Percentiles rank a stretch among this genome's conserved stretches.
Evolutionary conservation across 805 yeast genomes (phyloP).

Genomic region (Cyberlindnera maclurae): DNA sequence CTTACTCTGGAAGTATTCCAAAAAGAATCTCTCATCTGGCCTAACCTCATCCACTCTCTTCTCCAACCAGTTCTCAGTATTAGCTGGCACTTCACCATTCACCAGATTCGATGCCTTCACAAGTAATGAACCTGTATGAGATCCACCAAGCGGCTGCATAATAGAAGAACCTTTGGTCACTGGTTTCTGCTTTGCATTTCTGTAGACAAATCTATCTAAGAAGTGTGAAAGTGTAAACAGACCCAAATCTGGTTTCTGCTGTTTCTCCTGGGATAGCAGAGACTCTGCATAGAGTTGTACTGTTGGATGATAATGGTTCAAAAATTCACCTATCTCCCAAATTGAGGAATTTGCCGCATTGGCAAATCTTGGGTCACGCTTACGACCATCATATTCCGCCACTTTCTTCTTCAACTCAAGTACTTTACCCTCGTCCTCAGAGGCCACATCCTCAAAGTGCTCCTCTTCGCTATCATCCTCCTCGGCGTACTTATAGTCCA

Average conservation of each 20-base stretch:
- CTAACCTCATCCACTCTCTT: conserved; percentile 57
- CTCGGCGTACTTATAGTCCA: conserved; percentile 41
- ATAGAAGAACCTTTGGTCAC: conserved; percentile 80
- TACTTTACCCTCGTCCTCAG: conserved; percentile 20
- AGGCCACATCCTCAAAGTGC: conserved; percentile 27
- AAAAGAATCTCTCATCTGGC: conserved; percentile 86
- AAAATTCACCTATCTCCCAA: conserved; percentile 79
- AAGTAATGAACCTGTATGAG: conserved; percentile 60
- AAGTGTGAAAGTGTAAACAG: conserved; percentile 83
- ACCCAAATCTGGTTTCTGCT: conserved; percentile 82
- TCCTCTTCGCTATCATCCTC: conserved; percentile 37
- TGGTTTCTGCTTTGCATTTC: conserved; percentile 77
- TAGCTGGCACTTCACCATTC: conserved; percentile 56
- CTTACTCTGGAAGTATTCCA: conserved; percentile 71
- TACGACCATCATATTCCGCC: conserved; percentile 64
- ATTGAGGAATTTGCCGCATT: conserved; percentile 73
- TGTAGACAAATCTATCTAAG: conserved; percentile 91
- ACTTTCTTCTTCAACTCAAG: conserved; percentile 7
- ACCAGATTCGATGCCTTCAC: conserved; percentile 52
- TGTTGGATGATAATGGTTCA: conserved; percentile 88
- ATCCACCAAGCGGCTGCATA: conserved; percentile 96
- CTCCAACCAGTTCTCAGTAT: conserved; percentile 77
- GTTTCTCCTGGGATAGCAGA: conserved; percentile 37
- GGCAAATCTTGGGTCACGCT: conserved; percentile 91
- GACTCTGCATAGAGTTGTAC: conserved; percentile 72